A percentile compares a stretch with the other conserved stretches of the same genome.
phyloP scores from a whole-genome alignment of 2,329 filamentous ascomycete genomes.

The Alternaria novae-zelandiae region DNA sequence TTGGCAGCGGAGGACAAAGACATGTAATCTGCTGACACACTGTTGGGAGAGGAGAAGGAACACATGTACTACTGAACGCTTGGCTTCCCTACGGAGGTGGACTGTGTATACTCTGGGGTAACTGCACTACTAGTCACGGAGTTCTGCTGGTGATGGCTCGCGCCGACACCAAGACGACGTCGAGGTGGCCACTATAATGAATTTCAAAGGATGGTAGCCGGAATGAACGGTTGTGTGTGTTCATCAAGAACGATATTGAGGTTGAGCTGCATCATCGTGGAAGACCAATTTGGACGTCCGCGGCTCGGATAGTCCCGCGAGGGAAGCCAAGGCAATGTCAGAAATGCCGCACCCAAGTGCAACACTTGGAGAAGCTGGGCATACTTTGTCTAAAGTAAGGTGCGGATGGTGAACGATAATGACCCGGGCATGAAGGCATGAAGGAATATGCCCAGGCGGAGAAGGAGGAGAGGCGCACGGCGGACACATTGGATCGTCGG shows the following conservation, averaged over 20 bases:
- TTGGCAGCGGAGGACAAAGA: slow-evolving; percentile 9
- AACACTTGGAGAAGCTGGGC: slow-evolving; percentile 11
- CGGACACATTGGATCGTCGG: slow-evolving; percentile 8
- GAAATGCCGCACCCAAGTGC: slow-evolving; percentile 8
- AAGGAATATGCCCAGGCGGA: slow-evolving; percentile 19
- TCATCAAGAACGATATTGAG: not conserved
- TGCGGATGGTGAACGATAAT: not conserved
- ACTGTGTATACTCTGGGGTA: not conserved
- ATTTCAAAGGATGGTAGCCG: not conserved
- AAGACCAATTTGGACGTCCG: not conserved
- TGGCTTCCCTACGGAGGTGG: not conserved
- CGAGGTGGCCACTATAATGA: not conserved
- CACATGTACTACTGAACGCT: not conserved
- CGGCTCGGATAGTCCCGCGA: not conserved
- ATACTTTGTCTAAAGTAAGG: slow-evolving; percentile 1
- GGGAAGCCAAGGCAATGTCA: not conserved
- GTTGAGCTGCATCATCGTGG: not conserved
- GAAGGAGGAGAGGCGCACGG: slow-evolving; percentile 3
- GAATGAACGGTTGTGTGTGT: not conserved
- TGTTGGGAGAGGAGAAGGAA: slow-evolving; percentile 2
- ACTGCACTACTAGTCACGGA: not conserved
- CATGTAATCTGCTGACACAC: not conserved
- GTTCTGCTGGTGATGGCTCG: not conserved
- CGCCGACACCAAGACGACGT: not conserved
- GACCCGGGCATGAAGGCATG: slow-evolving; percentile 7